These are phyloP conservation scores for Adansonia rubrostipa DNA, from an alignment of 441 rosid genomes.

Conservation along the genomic window DNA sequence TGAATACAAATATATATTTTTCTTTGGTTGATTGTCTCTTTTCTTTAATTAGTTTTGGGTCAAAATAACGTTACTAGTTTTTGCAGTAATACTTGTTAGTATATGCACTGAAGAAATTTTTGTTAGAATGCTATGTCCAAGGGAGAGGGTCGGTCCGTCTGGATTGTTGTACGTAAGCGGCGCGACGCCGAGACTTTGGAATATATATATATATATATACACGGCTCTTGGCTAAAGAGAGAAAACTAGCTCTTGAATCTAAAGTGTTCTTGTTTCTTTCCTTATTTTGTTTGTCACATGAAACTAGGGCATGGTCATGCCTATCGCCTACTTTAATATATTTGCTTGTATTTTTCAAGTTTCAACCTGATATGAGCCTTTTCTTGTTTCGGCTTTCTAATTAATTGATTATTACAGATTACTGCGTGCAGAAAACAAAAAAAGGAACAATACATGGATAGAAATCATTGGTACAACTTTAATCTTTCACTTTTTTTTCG, in stretches of 20 bases:
- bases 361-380: neutral
- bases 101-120: too few species aligned
- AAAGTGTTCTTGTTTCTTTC: neutral
- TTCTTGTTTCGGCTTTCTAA: neutral
- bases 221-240: neutral
- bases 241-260: neutral
- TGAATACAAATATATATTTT: too few species aligned
- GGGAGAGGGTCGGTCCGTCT: too few species aligned
- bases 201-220: neutral
- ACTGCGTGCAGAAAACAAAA: neutral
- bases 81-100: too few species aligned
- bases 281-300: neutral
- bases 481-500: neutral
- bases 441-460: neutral
- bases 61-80: too few species aligned
- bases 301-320: neutral
- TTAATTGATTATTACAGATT: neutral
- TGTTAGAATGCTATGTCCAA: too few species aligned
- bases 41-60: too few species aligned
- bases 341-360: neutral
- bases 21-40: too few species aligned
- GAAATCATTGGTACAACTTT: neutral
- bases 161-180: too few species aligned
- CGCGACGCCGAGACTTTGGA: too few species aligned
- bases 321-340: neutral